Percentiles rank a stretch among this genome's conserved stretches.
These are phyloP conservation scores for Globisporangium takayamanum DNA, from an alignment of 352 stramenopile species.

Conservation along the genomic window DNA sequence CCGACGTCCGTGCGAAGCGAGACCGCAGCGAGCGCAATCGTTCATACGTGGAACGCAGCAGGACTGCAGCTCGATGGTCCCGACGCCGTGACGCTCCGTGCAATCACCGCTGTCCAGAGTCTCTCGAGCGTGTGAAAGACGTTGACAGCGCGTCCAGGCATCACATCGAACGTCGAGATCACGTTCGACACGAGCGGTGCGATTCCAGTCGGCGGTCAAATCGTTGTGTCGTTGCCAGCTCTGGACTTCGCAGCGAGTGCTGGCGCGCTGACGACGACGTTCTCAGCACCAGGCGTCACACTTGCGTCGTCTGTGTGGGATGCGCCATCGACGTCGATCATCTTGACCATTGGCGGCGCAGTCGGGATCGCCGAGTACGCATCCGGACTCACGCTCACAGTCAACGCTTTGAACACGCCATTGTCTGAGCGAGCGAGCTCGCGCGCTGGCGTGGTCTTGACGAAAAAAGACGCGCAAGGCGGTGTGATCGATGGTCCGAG, in stretches of 20 bases:
- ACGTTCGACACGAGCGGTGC: conserved; percentile 41
- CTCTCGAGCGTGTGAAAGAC: conserved; percentile 34
- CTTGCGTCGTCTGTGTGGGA: conserved; percentile 23
- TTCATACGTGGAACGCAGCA: conserved; percentile 41
- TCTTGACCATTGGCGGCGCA: conserved; percentile 14
- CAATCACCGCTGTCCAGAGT: conserved; percentile 30
- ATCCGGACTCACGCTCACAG: conserved; percentile 21
- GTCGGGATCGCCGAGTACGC: conserved; percentile 27
- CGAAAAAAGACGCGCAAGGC: conserved; percentile 33
- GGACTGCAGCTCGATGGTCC: conserved; percentile 31
- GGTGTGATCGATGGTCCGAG: conserved; percentile 48
- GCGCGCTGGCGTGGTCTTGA: conserved; percentile 19
- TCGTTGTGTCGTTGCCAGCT: conserved; percentile 29
- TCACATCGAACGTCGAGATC: conserved; percentile 34
- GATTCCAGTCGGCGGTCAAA: conserved; percentile 28
- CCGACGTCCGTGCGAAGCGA: conserved; percentile 32
- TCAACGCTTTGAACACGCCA: conserved; percentile 37
- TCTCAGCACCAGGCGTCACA: not conserved
- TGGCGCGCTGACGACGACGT: not conserved
- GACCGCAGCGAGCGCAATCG: conserved; percentile 17
- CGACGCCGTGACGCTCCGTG: conserved; percentile 24
- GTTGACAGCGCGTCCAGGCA: conserved; percentile 32
- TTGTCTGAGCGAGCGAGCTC: conserved; percentile 23
- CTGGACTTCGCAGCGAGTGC: conserved; percentile 33
- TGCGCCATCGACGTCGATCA: conserved; percentile 10